These are phyloP conservation scores for Cercospora brassicicola DNA, from an alignment of 2,329 filamentous ascomycete species.

Conservation along the genomic window DNA sequence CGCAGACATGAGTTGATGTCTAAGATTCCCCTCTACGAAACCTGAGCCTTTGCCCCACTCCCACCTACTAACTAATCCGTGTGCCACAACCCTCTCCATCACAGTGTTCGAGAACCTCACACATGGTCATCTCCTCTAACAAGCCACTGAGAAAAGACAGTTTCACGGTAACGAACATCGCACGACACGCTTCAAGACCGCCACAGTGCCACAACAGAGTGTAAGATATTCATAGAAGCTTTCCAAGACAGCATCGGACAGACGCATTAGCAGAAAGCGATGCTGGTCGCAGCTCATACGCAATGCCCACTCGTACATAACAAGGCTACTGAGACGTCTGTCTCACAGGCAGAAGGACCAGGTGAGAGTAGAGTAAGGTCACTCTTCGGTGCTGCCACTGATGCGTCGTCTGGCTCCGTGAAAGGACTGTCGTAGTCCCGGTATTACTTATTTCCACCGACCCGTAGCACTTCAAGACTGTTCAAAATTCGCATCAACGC, in stretches of 20 bases:
- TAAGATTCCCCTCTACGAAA: not conserved
- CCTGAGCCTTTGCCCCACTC: not conserved
- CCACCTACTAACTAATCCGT: not conserved
- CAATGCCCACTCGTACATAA: not conserved
- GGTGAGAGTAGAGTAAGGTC: not conserved
- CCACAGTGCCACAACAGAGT: not conserved
- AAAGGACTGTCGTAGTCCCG: not conserved
- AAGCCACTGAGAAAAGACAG: not conserved
- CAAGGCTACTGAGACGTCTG: not conserved
- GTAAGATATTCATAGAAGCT: not conserved
- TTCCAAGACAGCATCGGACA: not conserved
- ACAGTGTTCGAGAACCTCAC: not conserved
- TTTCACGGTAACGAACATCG: not conserved
- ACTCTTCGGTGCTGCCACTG: not conserved
- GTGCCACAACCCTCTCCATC: not conserved
- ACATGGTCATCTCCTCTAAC: not conserved
- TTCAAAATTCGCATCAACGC: too few relatives aligned
- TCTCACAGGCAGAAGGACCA: not conserved
- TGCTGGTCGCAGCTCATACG: not conserved
- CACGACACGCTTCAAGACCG: not conserved
- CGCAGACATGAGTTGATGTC: not conserved
- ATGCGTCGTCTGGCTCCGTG: not conserved
- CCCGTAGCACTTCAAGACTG: not conserved
- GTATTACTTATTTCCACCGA: not conserved
- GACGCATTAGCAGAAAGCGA: not conserved